Evolutionary conservation across 2,329 filamentous ascomycete species (phyloP).

Genomic region (Cryphonectria japonica): DNA sequence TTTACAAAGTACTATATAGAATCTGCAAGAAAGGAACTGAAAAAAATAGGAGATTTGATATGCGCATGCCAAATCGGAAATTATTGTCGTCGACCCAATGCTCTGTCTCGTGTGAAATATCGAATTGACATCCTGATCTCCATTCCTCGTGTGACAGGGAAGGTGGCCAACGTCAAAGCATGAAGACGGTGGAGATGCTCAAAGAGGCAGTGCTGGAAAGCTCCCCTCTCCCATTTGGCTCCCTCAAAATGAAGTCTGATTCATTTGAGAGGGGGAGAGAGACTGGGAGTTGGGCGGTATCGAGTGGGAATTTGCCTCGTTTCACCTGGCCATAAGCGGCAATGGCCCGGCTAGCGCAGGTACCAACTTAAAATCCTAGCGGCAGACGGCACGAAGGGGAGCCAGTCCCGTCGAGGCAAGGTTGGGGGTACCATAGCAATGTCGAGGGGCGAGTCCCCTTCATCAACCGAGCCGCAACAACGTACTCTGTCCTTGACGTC

Average conservation of each 20-base stretch:
- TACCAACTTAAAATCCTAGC: conserved; percentile 8
- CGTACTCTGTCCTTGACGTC: not conserved
- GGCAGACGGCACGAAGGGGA: not conserved
- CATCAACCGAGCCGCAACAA: conserved; percentile 1
- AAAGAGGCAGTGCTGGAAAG: not conserved
- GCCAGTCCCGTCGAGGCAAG: conserved; percentile 2
- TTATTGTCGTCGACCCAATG: not conserved
- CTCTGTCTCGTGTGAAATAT: not conserved
- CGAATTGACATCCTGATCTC: no score
- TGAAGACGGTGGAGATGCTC: conserved; percentile 5
- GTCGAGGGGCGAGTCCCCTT: conserved; percentile 2
- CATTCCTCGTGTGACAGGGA: not conserved
- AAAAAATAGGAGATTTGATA: not conserved
- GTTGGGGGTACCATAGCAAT: not conserved
- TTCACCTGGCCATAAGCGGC: conserved; percentile 4
- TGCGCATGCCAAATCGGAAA: not conserved
- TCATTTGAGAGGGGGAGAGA: not conserved
- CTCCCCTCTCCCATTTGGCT: not conserved
- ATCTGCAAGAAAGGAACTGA: not conserved
- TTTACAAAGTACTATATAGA: not conserved
- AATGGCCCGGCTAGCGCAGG: conserved; percentile 5
- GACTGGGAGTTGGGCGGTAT: not conserved
- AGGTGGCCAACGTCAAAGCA: not conserved
- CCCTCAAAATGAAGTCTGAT: not conserved
- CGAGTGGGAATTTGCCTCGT: not conserved